Evolutionary conservation across 2,329 filamentous ascomycete species (phyloP), one percentile per base, ranked within the genome.

Genomic region (Stagonosporopsis rhizophila): DNA sequence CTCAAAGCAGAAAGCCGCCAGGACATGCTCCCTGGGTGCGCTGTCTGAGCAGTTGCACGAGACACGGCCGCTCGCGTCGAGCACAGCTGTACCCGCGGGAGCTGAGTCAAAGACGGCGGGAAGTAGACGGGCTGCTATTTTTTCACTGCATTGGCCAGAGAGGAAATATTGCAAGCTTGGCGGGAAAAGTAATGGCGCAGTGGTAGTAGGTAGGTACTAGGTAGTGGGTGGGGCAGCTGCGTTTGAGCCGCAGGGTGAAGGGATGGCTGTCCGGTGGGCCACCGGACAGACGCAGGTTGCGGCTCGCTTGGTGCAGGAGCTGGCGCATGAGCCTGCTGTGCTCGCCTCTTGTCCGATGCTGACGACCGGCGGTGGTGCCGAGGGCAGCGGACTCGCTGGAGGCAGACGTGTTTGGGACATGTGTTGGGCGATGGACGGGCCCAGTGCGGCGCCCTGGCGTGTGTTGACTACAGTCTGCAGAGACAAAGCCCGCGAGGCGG

Each of bases 321-420:
- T n/a, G n/a, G n/a, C n/a, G n/a, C n/a, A n/a, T n/a, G n/a, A n/a
- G n/a, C 2, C 8, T 28, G 27, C 27, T 28, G 30, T 7, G 32
- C 12, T 45, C 50, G 50, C 50, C 42, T 56, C 40, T 41, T 23
- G 52, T n/a, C 46, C 41, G 41, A 45, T 30, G 14, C 23, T 41
- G 52, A 41, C 20, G 30, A 11, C 12, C 46, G 46, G 53, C 53
- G 53, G 41, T 37, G 47, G 45, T 4, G 53, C 53, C 42, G 52
- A 55, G 52, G 38, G 44, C 40, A 40, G 17, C 45, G 27, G 34
- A 23, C 2, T 25, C 6, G 15, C 27, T 37, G 30, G 37, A 15
- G 12, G n/a, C n/a, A 44, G 25, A 32, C 40, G 30, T 17, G 27
- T 44, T 4, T 7, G 9, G 23, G 15, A 17, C 19, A 25, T 22